phyloP scores from a whole-genome alignment of 306 rosid genomes.

The Prunus campanulata region DNA sequence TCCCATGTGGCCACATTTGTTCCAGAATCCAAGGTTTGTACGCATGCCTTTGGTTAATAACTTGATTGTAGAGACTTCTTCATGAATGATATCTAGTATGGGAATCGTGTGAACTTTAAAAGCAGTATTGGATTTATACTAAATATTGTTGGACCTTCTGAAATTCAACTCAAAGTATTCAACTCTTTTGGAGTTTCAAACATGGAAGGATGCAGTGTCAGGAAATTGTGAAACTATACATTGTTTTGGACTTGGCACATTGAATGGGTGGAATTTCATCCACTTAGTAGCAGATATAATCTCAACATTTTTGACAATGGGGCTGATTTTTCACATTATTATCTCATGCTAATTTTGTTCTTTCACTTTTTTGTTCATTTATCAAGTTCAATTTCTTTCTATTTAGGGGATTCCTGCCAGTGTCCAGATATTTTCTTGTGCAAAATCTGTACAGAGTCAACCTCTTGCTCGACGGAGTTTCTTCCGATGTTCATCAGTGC shows the following conservation, averaged over 20 bases:
- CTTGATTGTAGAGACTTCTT: slow-evolving; percentile 10
- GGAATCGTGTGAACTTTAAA: not conserved
- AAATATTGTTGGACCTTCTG: not conserved
- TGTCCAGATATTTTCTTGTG: slow-evolving; percentile 70
- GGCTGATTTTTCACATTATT: not conserved
- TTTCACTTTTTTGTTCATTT: slow-evolving; percentile 10
- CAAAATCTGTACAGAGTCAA: slow-evolving; percentile 57
- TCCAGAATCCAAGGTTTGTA: slow-evolving; percentile 81
- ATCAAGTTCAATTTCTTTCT: slow-evolving; percentile 15
- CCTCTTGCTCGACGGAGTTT: slow-evolving; percentile 80
- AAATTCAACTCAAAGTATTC: not conserved
- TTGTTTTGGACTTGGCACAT: slow-evolving; percentile 1
- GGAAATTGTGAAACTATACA: slow-evolving; percentile 8
- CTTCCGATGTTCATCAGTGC: slow-evolving; percentile 83
- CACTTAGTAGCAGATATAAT: not conserved
- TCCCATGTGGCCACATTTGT: slow-evolving; percentile 86
- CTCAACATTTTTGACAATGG: not conserved
- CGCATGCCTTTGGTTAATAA: not conserved
- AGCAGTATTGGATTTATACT: not conserved
- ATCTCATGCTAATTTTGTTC: not conserved
- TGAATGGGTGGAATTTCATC: slow-evolving; percentile 5
- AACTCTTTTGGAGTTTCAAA: not conserved
- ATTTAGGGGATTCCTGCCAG: slow-evolving; percentile 88
- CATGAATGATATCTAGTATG: not conserved
- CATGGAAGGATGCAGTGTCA: not conserved